phyloP scores from a whole-genome alignment of 768 basidiomycete genomes.

The Boletus rufocinnamomeus region DNA sequence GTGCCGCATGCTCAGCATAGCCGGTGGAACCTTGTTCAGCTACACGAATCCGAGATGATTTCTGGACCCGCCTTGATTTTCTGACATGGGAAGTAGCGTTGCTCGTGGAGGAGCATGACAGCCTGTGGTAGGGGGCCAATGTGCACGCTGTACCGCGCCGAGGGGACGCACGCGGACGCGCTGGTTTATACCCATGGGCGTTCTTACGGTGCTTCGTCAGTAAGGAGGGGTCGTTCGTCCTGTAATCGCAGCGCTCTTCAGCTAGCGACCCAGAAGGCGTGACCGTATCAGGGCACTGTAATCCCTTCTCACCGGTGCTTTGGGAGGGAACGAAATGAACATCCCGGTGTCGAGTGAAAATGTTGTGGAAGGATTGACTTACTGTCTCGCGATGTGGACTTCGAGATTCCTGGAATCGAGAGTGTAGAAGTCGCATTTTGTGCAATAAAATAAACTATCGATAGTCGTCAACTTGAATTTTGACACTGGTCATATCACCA shows the following conservation, averaged over 20 bases:
- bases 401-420: conserved; percentile 3
- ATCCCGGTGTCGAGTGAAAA: not conserved
- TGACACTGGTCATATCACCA: not conserved
- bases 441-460: conserved; percentile 15
- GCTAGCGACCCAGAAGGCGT: no score
- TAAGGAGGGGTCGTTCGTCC: conserved; percentile 17
- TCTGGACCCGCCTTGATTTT: no score
- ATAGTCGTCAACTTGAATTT: not conserved
- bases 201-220: conserved; percentile 19
- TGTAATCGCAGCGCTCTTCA: conserved; percentile 4
- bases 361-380: not conserved
- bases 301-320: conserved; percentile 17
- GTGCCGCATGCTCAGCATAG: not conserved
- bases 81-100: not conserved
- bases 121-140: not conserved
- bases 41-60: not conserved
- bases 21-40: not conserved
- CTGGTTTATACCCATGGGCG: conserved; percentile 19
- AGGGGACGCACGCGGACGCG: not conserved
- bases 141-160: no score
- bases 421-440: conserved; percentile 10
- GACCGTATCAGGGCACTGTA: conserved; percentile 9
- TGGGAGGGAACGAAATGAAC: not conserved
- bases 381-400: conserved; percentile 15
- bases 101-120: not conserved